Percentiles rank a stretch among this genome's conserved stretches.
Conservation (phyloP, 495 filamentous ascomycete species). For the Hypomontagnella monticulosa region DNA sequence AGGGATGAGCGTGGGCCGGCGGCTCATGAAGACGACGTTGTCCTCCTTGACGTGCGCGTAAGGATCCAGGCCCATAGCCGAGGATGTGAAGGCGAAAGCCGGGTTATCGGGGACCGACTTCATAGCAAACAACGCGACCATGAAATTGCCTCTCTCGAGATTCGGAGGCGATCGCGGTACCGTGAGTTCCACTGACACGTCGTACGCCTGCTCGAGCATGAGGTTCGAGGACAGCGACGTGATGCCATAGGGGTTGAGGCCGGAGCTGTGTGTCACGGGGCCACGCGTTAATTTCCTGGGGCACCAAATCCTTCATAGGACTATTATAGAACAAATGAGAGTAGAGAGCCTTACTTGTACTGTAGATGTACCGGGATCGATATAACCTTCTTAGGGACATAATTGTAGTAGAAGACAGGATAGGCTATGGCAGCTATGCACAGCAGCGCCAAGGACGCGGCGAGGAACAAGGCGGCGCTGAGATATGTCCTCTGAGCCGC, state of each 20-base stretch:
- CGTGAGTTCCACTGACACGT: slow-evolving; percentile 66
- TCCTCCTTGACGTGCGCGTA: slow-evolving; percentile 38
- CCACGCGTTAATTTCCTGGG: slow-evolving; percentile 9
- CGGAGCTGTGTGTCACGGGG: slow-evolving; percentile 44
- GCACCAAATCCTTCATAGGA: neutral
- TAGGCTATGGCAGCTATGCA: slow-evolving; percentile 74
- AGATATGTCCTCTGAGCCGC: slow-evolving; percentile 76
- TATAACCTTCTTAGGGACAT: slow-evolving; percentile 75
- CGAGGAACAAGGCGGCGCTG: slow-evolving; percentile 69
- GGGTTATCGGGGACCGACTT: slow-evolving; percentile 48
- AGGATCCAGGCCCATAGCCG: slow-evolving; percentile 9
- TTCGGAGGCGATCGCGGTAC: slow-evolving; percentile 70
- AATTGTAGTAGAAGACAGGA: slow-evolving; percentile 79
- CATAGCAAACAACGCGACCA: slow-evolving; percentile 74
- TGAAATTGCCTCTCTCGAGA: slow-evolving; percentile 82
- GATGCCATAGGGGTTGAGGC: slow-evolving; percentile 63
- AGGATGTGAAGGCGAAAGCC: slow-evolving; percentile 24
- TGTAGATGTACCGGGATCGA: slow-evolving; percentile 79
- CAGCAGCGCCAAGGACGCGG: slow-evolving; percentile 66
- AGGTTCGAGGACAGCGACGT: slow-evolving; percentile 56
- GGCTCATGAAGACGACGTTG: slow-evolving; percentile 48
- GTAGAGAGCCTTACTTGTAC: slow-evolving; percentile 68
- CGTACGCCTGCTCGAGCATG: slow-evolving; percentile 67
- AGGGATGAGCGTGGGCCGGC: slow-evolving; percentile 53
- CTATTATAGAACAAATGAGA: neutral